phyloP scores from a whole-genome alignment of 768 basidiomycete species.

The Termitomyces sp. region DNA sequence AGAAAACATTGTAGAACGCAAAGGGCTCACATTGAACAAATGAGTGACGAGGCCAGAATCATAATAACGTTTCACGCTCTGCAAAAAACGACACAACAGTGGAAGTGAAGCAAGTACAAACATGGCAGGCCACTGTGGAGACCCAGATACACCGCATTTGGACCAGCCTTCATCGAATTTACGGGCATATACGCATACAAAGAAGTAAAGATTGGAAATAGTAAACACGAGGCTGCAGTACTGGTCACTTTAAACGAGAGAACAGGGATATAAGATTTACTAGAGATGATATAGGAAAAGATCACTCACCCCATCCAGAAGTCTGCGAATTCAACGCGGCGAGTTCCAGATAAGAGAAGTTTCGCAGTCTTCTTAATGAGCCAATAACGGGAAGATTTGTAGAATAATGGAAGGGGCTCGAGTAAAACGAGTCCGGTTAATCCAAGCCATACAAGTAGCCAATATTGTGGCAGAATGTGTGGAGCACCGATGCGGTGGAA shows the following conservation, averaged over 20 bases:
- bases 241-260: slow-evolving; percentile 52
- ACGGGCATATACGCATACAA: slow-evolving; percentile 67
- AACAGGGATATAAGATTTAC: not conserved
- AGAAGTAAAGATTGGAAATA: slow-evolving; percentile 64
- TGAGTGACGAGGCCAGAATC: slow-evolving; percentile 76
- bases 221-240: slow-evolving; percentile 77
- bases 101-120: slow-evolving; percentile 63
- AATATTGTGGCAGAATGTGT: slow-evolving; percentile 60
- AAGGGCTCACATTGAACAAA: slow-evolving; percentile 69
- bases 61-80: slow-evolving; percentile 81
- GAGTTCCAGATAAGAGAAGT: slow-evolving; percentile 64
- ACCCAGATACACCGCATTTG: slow-evolving; percentile 37
- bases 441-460: slow-evolving; percentile 80
- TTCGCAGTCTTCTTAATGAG: slow-evolving; percentile 57
- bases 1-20: not conserved
- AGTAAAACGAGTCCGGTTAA: slow-evolving; percentile 55
- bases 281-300: not conserved
- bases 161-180: slow-evolving; percentile 46
- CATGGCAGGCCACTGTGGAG: slow-evolving; percentile 55
- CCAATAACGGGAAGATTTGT: slow-evolving; percentile 75
- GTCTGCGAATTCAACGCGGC: slow-evolving; percentile 80
- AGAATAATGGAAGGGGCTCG: slow-evolving; percentile 70
- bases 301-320: slow-evolving; percentile 80
- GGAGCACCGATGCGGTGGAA: slow-evolving; percentile 57
- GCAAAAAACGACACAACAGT: slow-evolving; percentile 70